These are phyloP conservation scores for Fusarium decemcellulare DNA, from an alignment of 2,329 filamentous ascomycete genomes.

Conservation along the genomic window DNA sequence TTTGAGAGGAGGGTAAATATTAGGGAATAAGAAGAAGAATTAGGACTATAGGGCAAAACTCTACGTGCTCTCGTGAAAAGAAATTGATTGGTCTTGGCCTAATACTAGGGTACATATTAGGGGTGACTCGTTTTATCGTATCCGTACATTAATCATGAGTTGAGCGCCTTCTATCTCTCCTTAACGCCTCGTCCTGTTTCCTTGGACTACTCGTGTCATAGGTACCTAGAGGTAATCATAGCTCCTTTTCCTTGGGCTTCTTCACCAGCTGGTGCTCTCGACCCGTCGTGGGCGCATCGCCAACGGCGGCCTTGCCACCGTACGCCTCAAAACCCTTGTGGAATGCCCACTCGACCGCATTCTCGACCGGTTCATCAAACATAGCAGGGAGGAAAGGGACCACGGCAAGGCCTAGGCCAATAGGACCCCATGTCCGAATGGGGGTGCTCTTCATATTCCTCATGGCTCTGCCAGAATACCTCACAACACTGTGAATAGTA, in stretches of 20 bases:
- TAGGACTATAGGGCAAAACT: no score
- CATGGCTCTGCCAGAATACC: constrained; percentile 88
- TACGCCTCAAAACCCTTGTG: constrained; percentile 83
- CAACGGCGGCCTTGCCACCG: constrained; percentile 73
- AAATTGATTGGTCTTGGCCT: no score
- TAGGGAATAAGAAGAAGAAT: no score
- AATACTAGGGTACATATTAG: no score
- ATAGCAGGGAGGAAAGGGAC: constrained; percentile 88
- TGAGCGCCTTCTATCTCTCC: constrained; percentile 37
- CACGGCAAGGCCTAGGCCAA: constrained; percentile 83
- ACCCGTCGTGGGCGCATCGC: constrained; percentile 67
- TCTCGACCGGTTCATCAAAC: constrained; percentile 94
- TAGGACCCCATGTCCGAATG: constrained; percentile 88
- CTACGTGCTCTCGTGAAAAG: no score
- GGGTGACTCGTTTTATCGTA: neutral
- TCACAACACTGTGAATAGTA: constrained; percentile 93
- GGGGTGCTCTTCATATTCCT: constrained; percentile 83
- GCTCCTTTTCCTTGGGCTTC: constrained; percentile 62
- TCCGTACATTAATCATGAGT: constrained; percentile 33
- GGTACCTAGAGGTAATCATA: neutral
- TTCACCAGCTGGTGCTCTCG: constrained; percentile 58
- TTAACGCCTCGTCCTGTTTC: constrained; percentile 31
- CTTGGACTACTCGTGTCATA: constrained; percentile 47
- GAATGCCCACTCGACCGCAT: constrained; percentile 91
- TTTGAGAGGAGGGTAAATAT: no score